Evolutionary conservation across 805 yeast genomes (phyloP).

Genomic region (Schizosaccharomyces pombe): DNA sequence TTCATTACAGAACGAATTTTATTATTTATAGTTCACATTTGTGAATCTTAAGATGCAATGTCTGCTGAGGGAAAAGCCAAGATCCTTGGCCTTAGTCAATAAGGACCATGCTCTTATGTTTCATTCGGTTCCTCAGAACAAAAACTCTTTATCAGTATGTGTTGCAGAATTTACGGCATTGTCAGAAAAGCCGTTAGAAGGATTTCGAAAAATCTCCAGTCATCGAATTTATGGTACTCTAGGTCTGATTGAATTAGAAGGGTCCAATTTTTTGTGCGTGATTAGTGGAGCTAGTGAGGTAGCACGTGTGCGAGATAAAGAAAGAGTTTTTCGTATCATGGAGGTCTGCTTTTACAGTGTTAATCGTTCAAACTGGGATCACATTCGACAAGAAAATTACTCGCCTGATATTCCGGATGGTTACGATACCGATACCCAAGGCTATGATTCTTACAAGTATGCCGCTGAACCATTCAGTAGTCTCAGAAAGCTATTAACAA

Average conservation of each 20-base stretch:
- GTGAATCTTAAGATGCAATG: too few relatives aligned
- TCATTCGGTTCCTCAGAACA: conserved; percentile 4
- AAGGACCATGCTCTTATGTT: conserved; percentile 3
- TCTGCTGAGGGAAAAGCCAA: conserved; percentile 1
- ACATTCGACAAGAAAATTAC: conserved; percentile 28
- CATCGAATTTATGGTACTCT: conserved; percentile 25
- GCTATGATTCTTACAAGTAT: neutral
- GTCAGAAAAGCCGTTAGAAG: neutral
- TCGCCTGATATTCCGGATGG: conserved; percentile 12
- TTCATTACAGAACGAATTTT: too few relatives aligned
- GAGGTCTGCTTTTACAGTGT: conserved; percentile 75
- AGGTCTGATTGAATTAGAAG: conserved; percentile 54
- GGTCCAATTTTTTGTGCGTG: conserved; percentile 19
- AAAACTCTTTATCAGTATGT: conserved; percentile 11
- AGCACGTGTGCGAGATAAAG: conserved; percentile 43
- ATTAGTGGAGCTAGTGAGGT: conserved; percentile 57
- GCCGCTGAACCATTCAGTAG: conserved; percentile 63
- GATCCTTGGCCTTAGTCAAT: conserved; percentile 7
- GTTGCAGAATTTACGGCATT: conserved; percentile 22
- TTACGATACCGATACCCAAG: conserved; percentile 11
- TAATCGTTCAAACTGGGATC: conserved; percentile 59
- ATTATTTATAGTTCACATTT: too few relatives aligned
- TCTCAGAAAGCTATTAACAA: conserved; percentile 48
- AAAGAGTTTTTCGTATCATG: conserved; percentile 54
- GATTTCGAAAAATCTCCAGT: conserved; percentile 13